phyloP scores from a whole-genome alignment of 2,329 filamentous ascomycete genomes.

The Ophiocordyceps camponoti-floridani region DNA sequence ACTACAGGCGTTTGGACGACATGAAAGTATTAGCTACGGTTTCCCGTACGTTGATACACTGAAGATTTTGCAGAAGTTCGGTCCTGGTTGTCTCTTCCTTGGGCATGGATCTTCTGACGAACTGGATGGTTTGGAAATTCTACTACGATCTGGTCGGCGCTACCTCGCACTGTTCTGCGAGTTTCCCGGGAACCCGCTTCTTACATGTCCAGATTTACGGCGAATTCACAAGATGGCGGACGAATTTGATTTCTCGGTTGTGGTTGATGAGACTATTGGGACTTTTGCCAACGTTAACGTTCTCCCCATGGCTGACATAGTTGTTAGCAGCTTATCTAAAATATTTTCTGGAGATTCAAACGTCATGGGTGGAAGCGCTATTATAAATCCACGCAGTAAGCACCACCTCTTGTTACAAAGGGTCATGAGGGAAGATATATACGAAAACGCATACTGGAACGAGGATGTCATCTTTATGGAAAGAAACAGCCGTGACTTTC shows the following conservation, averaged over 20 bases:
- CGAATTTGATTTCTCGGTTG: constrained; percentile 70
- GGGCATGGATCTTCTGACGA: constrained; percentile 62
- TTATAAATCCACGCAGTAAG: constrained; percentile 45
- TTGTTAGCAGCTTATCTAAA: constrained; percentile 90
- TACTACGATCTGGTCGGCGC: constrained; percentile 52
- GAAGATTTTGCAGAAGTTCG: constrained; percentile 90
- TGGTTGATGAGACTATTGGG: constrained; percentile 91
- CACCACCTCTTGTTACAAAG: constrained; percentile 55
- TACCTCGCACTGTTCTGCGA: constrained; percentile 83
- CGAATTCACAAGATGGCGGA: constrained; percentile 71
- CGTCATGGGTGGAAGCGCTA: constrained; percentile 78
- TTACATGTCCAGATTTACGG: constrained; percentile 66
- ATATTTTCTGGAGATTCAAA: constrained; percentile 96
- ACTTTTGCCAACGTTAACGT: constrained; percentile 95
- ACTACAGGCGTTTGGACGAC: constrained; percentile 40
- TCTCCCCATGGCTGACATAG: constrained; percentile 71
- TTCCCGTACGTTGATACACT: constrained; percentile 96
- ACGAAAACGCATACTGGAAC: constrained; percentile 83
- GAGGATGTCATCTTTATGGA: constrained; percentile 93
- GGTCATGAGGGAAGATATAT: constrained; percentile 39
- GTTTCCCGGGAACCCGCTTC: constrained; percentile 81
- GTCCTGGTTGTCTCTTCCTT: constrained; percentile 76
- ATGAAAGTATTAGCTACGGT: constrained; percentile 80
- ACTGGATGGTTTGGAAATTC: constrained; percentile 63
- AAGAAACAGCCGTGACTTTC: constrained; percentile 86